A percentile compares a stretch with the other conserved stretches of the same genome.
phyloP scores from a whole-genome alignment of 495 filamentous ascomycete species.

The Penicillium cosmopolitanum region DNA sequence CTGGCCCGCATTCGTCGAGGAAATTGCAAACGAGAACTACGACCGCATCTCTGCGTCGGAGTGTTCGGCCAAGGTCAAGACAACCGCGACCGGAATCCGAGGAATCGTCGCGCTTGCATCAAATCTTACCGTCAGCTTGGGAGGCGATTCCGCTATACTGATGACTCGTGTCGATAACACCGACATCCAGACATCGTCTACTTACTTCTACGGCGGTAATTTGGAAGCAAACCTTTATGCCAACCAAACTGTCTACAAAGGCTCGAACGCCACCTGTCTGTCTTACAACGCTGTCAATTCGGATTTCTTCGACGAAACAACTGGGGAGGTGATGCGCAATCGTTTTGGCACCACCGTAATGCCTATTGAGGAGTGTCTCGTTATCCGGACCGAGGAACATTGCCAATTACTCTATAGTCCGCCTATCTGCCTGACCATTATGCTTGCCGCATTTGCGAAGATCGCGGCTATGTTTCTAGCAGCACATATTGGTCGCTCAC shows the following conservation, averaged over 20 bases:
- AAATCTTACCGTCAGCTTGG: constrained; percentile 5
- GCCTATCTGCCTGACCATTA: constrained; percentile 44
- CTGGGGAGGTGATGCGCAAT: too few species aligned
- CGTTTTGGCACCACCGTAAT: not conserved
- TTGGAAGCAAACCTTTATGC: constrained; percentile 4
- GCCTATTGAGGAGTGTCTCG: constrained; percentile 8
- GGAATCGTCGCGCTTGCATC: constrained; percentile 4
- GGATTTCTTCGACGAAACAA: too few species aligned
- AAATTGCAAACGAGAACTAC: constrained; percentile 9
- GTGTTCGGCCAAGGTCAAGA: not conserved
- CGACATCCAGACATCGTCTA: not conserved
- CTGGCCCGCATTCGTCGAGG: constrained; percentile 4
- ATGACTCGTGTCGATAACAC: not conserved
- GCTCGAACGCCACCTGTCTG: not conserved
- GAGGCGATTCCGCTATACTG: constrained; percentile 9
- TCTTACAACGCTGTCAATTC: too few species aligned
- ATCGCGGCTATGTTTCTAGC: constrained; percentile 37
- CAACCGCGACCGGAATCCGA: not conserved
- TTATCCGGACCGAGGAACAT: constrained; percentile 20
- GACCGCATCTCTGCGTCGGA: not conserved
- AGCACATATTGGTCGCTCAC: not conserved
- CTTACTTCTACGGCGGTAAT: not conserved
- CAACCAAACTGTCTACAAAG: not conserved
- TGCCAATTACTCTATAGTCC: constrained; percentile 53
- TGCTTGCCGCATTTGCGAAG: constrained; percentile 44